Evolutionary conservation across 1,139 yeast species (phyloP), one percentile per base, ranked within the genome.

Genomic region (Eremothecium gossypii): DNA sequence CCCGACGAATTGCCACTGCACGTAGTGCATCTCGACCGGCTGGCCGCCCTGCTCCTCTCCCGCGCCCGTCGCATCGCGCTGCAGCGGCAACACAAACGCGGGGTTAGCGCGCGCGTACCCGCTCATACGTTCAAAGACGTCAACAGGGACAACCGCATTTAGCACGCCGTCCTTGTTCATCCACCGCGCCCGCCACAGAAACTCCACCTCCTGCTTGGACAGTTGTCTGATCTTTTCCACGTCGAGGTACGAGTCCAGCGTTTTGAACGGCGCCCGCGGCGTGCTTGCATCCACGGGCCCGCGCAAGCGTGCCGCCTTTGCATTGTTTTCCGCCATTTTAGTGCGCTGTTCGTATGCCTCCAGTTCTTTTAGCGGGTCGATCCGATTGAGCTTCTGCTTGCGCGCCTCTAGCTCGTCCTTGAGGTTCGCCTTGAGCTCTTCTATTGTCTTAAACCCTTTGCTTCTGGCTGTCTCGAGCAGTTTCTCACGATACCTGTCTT

Each of bases 1-100:
- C 0, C 94, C 96, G 2, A 83, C 91, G 62, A 87, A 85, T 13
- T 79, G 72, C 98, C 98, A 93, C 65, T 93, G 98, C 13, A 87
- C 77, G 60, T 83, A 87, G 60, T 91, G 96, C 69, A 91, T 73
- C 62, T 91, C 98, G 53, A 81, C 49, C 64, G 86, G 68, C 38
- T 53, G 47, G 7, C 40, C 39, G 9, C 43, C 38, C 8, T 45
- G 46, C 27, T 46, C 27, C 27, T 27, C 38, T 4, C 37, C 39
- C 2, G 39, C 35, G 12, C 38, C 35, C 8, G 38, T 17, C 11
- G 45, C 36, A 7, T 37, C 42, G 51, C 74, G 73, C 9, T 83
- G 87, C 40, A 83, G 63, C 1, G 94, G 93, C 29, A 83, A 67
- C 7, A 83, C 77, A 60, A 83, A 83, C 38, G 77, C 73, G 11